A percentile compares a stretch with the other conserved stretches of the same genome.
These are phyloP conservation scores for Phaeosphaeria sp. DNA, from an alignment of 2,329 filamentous ascomycete genomes.

Conservation along the genomic window DNA sequence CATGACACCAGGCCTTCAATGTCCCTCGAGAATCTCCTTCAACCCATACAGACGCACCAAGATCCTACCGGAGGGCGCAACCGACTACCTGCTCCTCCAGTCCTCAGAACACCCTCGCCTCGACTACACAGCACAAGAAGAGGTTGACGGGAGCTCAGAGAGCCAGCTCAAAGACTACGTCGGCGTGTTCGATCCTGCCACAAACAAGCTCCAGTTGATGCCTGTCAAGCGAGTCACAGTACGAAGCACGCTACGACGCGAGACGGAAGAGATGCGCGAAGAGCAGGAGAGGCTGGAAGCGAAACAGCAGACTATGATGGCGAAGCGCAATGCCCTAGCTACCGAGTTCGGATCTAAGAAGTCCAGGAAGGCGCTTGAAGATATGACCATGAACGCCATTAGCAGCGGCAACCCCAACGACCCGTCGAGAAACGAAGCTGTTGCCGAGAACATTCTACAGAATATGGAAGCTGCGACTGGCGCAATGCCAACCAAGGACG, in stretches of 20 bases:
- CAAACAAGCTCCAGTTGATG: slow-evolving; percentile 60
- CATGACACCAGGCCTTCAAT: slow-evolving; percentile 52
- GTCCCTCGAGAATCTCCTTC: slow-evolving; percentile 53
- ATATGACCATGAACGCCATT: slow-evolving; percentile 75
- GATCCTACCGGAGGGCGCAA: slow-evolving; percentile 36
- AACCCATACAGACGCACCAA: slow-evolving; percentile 55
- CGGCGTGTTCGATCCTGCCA: slow-evolving; percentile 64
- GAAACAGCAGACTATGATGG: slow-evolving; percentile 53
- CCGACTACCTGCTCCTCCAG: slow-evolving; percentile 62
- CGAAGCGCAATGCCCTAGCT: slow-evolving; percentile 73
- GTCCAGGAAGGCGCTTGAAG: slow-evolving; percentile 77
- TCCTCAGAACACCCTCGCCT: slow-evolving; percentile 66
- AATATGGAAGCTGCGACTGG: slow-evolving; percentile 68
- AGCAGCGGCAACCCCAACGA: slow-evolving; percentile 29
- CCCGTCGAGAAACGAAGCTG: slow-evolving; percentile 33
- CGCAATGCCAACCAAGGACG: slow-evolving; percentile 71
- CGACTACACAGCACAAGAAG: slow-evolving; percentile 64
- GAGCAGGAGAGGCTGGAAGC: slow-evolving; percentile 38
- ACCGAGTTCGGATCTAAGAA: slow-evolving; percentile 86
- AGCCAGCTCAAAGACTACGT: slow-evolving; percentile 66
- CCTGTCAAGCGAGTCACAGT: slow-evolving; percentile 61
- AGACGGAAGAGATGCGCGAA: slow-evolving; percentile 49
- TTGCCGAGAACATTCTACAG: slow-evolving; percentile 61
- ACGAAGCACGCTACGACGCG: slow-evolving; percentile 57
- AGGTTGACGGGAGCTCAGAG: slow-evolving; percentile 55